A percentile compares a stretch with the other conserved stretches of the same genome.
phyloP scores from a whole-genome alignment of 108 stramenopile genomes.

The Skeletonema potamos region DNA sequence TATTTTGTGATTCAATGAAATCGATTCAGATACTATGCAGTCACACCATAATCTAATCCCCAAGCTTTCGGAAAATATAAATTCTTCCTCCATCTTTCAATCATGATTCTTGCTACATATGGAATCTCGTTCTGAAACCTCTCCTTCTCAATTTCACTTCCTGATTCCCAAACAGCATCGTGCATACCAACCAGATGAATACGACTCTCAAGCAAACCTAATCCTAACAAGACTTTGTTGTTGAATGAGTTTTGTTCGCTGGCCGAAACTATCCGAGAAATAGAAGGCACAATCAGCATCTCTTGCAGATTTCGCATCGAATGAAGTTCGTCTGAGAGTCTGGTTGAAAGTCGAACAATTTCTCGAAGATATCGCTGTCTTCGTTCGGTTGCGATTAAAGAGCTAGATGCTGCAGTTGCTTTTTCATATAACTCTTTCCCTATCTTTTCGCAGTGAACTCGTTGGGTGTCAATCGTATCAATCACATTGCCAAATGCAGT shows the following conservation, averaged over 20 bases:
- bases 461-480: slow-evolving; percentile 51
- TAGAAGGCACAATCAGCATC: slow-evolving; percentile 59
- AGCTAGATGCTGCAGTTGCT: slow-evolving; percentile 14
- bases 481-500: slow-evolving; percentile 55
- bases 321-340: slow-evolving; percentile 36
- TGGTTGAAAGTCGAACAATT: slow-evolving; percentile 38
- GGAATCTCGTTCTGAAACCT: slow-evolving; percentile 72
- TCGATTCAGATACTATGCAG: neutral
- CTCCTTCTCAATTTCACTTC: slow-evolving; percentile 30
- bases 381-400: slow-evolving; percentile 6
- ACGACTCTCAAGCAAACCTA: slow-evolving; percentile 77
- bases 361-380: slow-evolving; percentile 22
- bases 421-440: slow-evolving; percentile 34
- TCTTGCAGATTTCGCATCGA: slow-evolving; percentile 57
- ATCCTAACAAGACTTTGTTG: slow-evolving; percentile 57
- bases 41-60: slow-evolving; percentile 34
- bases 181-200: slow-evolving; percentile 82
- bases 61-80: slow-evolving; percentile 70
- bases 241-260: slow-evolving; percentile 79
- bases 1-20: no score
- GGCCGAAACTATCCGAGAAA: slow-evolving; percentile 53
- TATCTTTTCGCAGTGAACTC: slow-evolving; percentile 33
- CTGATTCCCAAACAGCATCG: slow-evolving; percentile 63
- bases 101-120: slow-evolving; percentile 61
- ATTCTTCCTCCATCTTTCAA: slow-evolving; percentile 74